These are phyloP conservation scores for Cyberlindnera veronae DNA, from an alignment of 805 yeast species.

Conservation along the genomic window DNA sequence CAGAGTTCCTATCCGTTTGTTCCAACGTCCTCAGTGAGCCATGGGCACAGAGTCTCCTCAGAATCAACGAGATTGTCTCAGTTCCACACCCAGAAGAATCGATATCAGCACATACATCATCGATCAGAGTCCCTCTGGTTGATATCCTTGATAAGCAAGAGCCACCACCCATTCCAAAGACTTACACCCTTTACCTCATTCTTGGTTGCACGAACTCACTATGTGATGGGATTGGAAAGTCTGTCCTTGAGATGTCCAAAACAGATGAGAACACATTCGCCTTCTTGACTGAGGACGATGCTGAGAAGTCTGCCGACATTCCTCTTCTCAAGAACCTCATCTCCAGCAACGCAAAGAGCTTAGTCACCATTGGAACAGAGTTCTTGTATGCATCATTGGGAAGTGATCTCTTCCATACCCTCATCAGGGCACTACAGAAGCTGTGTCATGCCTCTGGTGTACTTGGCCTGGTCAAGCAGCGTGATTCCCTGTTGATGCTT, in stretches of 20 bases:
- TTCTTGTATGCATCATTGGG: slow-evolving; percentile 68
- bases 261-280: slow-evolving; percentile 12
- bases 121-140: slow-evolving; percentile 51
- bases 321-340: slow-evolving; percentile 27
- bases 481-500: slow-evolving; percentile 55
- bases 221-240: slow-evolving; percentile 66
- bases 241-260: slow-evolving; percentile 41
- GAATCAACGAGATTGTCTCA: slow-evolving; percentile 31
- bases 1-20: slow-evolving; percentile 48
- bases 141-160: slow-evolving; percentile 81
- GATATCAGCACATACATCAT: slow-evolving; percentile 42
- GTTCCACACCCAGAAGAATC: slow-evolving; percentile 26
- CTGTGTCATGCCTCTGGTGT: slow-evolving; percentile 81
- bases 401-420: slow-evolving; percentile 59
- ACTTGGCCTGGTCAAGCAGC: slow-evolving; percentile 48
- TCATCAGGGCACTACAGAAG: slow-evolving; percentile 74
- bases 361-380: slow-evolving; percentile 44
- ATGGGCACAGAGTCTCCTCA: slow-evolving; percentile 31
- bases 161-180: slow-evolving; percentile 63
- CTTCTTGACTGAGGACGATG: slow-evolving; percentile 15
- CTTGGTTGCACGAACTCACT: slow-evolving; percentile 48
- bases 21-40: slow-evolving; percentile 32
- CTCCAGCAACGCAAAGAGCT: slow-evolving; percentile 33
- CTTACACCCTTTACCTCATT: slow-evolving; percentile 60
- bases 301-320: slow-evolving; percentile 6